Base-by-base conservation (phyloP, 306 rosid species). In the Notholithocarpus densiflorus region DNA sequence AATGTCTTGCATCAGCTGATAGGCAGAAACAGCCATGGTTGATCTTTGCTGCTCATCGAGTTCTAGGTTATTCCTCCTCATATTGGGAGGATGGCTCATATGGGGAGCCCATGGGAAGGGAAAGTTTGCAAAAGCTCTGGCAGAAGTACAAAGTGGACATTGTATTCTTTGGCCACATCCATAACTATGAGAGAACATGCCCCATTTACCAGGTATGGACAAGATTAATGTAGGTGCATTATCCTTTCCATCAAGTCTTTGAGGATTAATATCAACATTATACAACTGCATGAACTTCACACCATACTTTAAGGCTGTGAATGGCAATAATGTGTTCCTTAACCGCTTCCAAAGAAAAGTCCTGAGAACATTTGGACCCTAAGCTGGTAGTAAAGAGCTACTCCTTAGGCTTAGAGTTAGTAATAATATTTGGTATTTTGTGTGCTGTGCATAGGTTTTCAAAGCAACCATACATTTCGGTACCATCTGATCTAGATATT, bases 121-220 rank as follows among this genome's bases (percentile, higher is more conserved):
- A 82, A 6, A 74, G 75, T 24, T 73, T 82, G 34, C 85, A 77
- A 31, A 72, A 43, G 14, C 78, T 82, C 18, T 77, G 85, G 85
- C 82, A 82, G 71, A 82, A 77, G 76, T 82, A 82, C 60, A 82
- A 77, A 68, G 85, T 82, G 15, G 85, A 82, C 72, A 82, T 77
- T 48, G 82, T 79, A 5, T 72, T 82, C 29, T 82, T 24, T 77
- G 85, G 85, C 24, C 85, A 82, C 4, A 31, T 82, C 66, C 85
- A 82, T 57, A 82, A 82, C 82, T 77, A 82, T 23, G 85, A 82
- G 56, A 72, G 82, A 56, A 72, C 78, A 17, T 82, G 81, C 66
- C 82, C 85, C 62, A 56, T 70, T 32, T 81, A 79, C 56, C 74
- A 79, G 78, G 83, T 79, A 62, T 26, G 24, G 5, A 12, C 29